Conservation (phyloP, 805 yeast genomes). For the Pichia thaimueangensis region DNA sequence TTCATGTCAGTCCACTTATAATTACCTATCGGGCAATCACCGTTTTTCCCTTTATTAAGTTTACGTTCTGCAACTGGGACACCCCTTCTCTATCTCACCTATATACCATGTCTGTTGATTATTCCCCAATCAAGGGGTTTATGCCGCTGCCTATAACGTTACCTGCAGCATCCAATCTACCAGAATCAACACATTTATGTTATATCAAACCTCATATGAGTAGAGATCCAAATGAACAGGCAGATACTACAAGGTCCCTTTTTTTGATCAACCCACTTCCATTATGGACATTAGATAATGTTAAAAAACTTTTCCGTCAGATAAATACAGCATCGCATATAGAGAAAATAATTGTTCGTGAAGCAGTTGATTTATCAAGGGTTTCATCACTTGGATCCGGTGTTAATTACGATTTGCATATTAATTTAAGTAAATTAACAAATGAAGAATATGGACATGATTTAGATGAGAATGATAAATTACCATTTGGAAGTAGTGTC, state of each 20-base stretch:
- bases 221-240: conserved; percentile 31
- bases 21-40: too few relatives aligned
- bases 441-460: conserved; percentile 39
- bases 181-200: conserved; percentile 43
- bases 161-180: conserved; percentile 23
- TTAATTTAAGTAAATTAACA: conserved; percentile 53
- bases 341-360: conserved; percentile 33
- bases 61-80: too few relatives aligned
- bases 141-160: conserved; percentile 43
- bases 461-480: conserved; percentile 31
- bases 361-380: conserved; percentile 27
- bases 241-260: conserved; percentile 46
- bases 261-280: conserved; percentile 76
- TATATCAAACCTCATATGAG: conserved; percentile 60
- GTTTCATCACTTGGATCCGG: conserved; percentile 10
- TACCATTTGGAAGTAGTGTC: conserved; percentile 71
- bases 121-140: conserved; percentile 52
- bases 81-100: too few relatives aligned
- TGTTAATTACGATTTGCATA: conserved; percentile 34
- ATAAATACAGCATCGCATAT: conserved; percentile 62
- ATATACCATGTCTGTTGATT: background rate
- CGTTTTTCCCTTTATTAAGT: too few relatives aligned
- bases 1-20: too few relatives aligned
- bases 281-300: conserved; percentile 42
- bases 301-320: conserved; percentile 52